These are phyloP conservation scores for Vaccinium corymbosum DNA, from an alignment of 148 eudicot species.

Conservation along the genomic window DNA sequence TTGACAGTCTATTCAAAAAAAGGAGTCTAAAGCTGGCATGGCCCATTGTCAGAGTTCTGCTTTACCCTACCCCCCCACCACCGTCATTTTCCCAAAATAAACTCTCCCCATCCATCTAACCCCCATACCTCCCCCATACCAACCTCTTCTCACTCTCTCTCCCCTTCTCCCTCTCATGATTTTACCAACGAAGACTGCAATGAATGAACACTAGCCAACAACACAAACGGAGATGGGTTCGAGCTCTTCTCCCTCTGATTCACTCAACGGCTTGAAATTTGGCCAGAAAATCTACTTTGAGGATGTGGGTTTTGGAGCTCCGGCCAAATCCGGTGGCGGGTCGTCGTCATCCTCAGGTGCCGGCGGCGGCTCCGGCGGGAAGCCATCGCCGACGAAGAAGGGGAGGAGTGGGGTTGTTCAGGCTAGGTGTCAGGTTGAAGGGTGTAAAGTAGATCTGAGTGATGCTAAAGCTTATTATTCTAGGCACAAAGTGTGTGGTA, in stretches of 20 bases:
- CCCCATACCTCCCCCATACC: background rate
- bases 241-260: conserved; percentile 35
- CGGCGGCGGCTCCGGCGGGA: conserved; percentile 17
- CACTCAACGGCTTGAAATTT: conserved; percentile 60
- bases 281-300: conserved; percentile 91
- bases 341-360: conserved; percentile 21
- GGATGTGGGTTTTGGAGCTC: conserved; percentile 47
- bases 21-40: conserved; percentile 27
- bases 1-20: conserved; percentile 8
- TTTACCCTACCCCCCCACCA: conserved; percentile 27
- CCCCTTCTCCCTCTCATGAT: background rate
- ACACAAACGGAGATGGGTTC: conserved; percentile 47
- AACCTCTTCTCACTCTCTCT: background rate
- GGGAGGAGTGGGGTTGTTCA: conserved; percentile 42
- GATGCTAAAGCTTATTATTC: conserved; percentile 84
- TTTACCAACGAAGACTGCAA: conserved; percentile 13
- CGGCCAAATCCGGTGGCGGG: conserved; percentile 33
- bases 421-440: conserved; percentile 87
- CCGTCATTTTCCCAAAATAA: conserved; percentile 10
- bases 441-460: conserved; percentile 83
- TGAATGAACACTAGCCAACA: conserved; percentile 35
- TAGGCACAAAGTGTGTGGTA: conserved; percentile 88
- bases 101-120: background rate
- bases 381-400: conserved; percentile 42
- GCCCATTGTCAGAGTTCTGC: conserved; percentile 46